Conservation (phyloP, 169 alveolate genomes). For the Hammondia hammondi region DNA sequence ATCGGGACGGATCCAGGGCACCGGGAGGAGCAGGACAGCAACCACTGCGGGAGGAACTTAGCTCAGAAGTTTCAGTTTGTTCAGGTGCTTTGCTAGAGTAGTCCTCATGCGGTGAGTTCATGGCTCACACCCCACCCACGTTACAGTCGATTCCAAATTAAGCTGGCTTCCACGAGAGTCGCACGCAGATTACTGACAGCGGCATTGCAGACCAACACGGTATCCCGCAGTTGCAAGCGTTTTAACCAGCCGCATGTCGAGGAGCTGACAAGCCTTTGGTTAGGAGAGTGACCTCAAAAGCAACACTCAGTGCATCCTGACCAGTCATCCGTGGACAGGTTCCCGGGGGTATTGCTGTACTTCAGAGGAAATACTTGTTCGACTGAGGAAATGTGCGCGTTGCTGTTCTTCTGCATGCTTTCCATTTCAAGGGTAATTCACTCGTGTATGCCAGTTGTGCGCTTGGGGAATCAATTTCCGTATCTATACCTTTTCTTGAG, state of each 20-base stretch:
- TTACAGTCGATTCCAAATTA: background rate
- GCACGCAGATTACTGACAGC: background rate
- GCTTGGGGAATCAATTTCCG: no score
- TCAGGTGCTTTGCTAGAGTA: background rate
- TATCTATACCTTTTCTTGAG: no score
- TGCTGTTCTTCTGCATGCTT: no score
- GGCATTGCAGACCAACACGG: background rate
- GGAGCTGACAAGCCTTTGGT: background rate
- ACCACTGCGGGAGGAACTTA: background rate
- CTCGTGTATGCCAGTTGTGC: no score
- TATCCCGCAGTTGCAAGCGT: conserved; percentile 7
- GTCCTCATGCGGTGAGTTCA: background rate
- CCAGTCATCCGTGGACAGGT: no score
- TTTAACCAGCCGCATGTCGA: background rate
- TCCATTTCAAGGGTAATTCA: no score
- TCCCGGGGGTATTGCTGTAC: no score
- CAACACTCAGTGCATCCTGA: background rate
- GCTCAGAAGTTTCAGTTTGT: background rate
- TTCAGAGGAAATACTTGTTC: no score
- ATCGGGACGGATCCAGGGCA: background rate
- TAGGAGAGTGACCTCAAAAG: background rate
- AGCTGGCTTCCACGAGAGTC: background rate
- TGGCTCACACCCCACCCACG: background rate
- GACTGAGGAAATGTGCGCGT: no score
- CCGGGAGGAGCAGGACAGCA: background rate